These are phyloP conservation scores for Chlorella sp. DNA, from an alignment of 139 green algal species.

Conservation along the genomic window DNA sequence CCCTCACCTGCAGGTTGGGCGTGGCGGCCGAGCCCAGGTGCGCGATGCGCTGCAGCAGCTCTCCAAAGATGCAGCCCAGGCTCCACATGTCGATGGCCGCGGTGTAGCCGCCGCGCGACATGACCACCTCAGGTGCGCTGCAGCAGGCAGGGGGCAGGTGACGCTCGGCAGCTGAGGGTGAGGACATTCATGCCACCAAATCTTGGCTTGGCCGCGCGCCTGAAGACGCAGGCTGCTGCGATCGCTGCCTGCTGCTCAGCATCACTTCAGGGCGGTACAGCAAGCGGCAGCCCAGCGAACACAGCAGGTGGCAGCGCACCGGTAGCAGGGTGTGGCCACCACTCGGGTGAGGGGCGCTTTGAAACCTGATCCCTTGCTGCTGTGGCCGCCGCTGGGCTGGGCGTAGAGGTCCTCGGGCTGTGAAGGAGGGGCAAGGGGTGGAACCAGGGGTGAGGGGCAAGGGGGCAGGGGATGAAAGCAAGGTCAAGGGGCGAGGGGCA, in stretches of 20 bases:
- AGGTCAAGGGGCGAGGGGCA: too few relatives aligned
- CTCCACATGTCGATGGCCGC: slow-evolving; percentile 82
- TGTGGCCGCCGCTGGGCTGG: not conserved
- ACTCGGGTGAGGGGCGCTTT: slow-evolving; percentile 76
- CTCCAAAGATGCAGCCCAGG: slow-evolving; percentile 89
- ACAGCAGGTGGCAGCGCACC: slow-evolving; percentile 14
- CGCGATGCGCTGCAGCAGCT: slow-evolving; percentile 86
- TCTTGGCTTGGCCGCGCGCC: too few relatives aligned
- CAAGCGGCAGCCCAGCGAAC: too few relatives aligned
- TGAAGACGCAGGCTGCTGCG: too few relatives aligned
- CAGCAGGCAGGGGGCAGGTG: not conserved
- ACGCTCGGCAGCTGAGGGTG: too few relatives aligned
- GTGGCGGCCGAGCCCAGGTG: slow-evolving; percentile 74
- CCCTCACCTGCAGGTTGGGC: slow-evolving; percentile 67
- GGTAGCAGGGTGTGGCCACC: slow-evolving; percentile 67
- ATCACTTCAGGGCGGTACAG: too few relatives aligned
- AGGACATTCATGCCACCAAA: too few relatives aligned
- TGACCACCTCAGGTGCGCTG: slow-evolving; percentile 64
- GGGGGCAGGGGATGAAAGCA: too few relatives aligned
- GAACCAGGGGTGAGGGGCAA: not conserved
- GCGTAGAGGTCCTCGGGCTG: slow-evolving; percentile 30
- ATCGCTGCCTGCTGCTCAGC: too few relatives aligned
- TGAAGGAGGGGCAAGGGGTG: not conserved
- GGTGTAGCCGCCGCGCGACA: slow-evolving; percentile 78
- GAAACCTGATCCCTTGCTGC: slow-evolving; percentile 41